Evolutionary conservation across 2,329 filamentous ascomycete genomes (phyloP), one percentile per base, ranked within the genome.

Genomic region (Fusarium sp.): DNA sequence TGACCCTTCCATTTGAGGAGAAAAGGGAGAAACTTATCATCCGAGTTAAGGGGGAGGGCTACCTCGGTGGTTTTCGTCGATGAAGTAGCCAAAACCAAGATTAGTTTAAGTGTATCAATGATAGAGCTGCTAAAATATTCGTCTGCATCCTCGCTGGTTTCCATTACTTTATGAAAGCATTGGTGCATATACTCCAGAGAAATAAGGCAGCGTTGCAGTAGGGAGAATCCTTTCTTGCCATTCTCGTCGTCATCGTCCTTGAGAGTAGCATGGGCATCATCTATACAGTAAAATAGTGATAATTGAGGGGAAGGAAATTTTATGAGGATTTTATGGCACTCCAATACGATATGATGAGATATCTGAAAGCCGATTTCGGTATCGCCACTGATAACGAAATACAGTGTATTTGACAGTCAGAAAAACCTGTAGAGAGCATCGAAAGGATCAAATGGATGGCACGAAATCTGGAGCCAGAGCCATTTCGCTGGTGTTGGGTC

Each of bases 401-500:
- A 42, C 2, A 2, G 1, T 30, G 33, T 10, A 30, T 56, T 15
- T 7, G 18, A 15, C 9, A 62, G 46, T 11, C 59, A 23, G 20
- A 62, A 62, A 15, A 62, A 27, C 8, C 50, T 56, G 33, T 38
- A 62, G 2, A 62, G 40, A 6, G 52, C 59, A 30, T 62, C 59
- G 20, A 62, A 62, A 1, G 59, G 59, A 23, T 62, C 59, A 32
- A 48, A 17, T 1, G 6, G 11, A 8, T 13, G 10, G 18, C 59
- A 62, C 8, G 33, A 27, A 14, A 62, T 57, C 30, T 56, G 50
- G 10, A 62, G 20, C 30, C 42, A 62, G 15, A 57, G 42, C 42
- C 59, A 62, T n/a, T 14, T 38, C 2, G 7, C n/a, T 12, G 59
- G 50, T 13, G 42, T 42, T 27, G 35, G 27, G 5, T 38, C 10